Conservation (phyloP, 164 flowering plant genomes). For the Magnolia officinalis region DNA sequence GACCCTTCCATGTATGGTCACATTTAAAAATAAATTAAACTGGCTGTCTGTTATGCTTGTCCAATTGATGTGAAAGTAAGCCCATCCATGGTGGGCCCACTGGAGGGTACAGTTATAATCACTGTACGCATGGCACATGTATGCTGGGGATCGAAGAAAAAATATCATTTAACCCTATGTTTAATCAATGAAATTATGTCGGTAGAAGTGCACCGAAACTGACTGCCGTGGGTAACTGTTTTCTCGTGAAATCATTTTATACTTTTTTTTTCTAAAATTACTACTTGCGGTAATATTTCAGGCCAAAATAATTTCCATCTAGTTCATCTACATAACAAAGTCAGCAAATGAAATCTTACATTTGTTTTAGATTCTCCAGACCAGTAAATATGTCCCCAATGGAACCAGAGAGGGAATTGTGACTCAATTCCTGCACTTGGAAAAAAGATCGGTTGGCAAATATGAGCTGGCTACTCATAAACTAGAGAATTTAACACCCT, state of each 20-base stretch:
- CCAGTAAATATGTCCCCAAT: slow-evolving; percentile 67
- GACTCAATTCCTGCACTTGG: slow-evolving; percentile 70
- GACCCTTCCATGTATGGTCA: not conserved
- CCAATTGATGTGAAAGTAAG: not conserved
- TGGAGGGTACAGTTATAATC: too few relatives aligned
- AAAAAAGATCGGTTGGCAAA: not conserved
- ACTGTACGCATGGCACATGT: too few relatives aligned
- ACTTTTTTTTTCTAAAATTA: too few relatives aligned
- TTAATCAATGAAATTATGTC: not conserved
- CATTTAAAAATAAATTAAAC: not conserved
- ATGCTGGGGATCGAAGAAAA: too few relatives aligned
- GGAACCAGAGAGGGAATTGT: slow-evolving; percentile 65
- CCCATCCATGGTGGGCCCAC: too few relatives aligned
- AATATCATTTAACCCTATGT: not conserved
- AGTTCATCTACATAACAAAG: not conserved
- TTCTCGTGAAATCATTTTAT: not conserved
- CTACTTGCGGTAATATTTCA: too few relatives aligned
- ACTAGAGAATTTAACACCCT: not conserved
- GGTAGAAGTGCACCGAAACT: not conserved
- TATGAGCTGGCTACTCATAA: not conserved
- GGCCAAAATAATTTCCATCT: too few relatives aligned
- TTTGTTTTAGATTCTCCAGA: slow-evolving; percentile 44
- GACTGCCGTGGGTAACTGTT: not conserved
- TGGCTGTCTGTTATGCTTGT: not conserved
- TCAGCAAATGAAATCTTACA: slow-evolving; percentile 37